Percentiles rank a stretch among this genome's conserved stretches.
phyloP scores from a whole-genome alignment of 1,284 basidiomycete genomes.

The Cryptococcus sp. region DNA sequence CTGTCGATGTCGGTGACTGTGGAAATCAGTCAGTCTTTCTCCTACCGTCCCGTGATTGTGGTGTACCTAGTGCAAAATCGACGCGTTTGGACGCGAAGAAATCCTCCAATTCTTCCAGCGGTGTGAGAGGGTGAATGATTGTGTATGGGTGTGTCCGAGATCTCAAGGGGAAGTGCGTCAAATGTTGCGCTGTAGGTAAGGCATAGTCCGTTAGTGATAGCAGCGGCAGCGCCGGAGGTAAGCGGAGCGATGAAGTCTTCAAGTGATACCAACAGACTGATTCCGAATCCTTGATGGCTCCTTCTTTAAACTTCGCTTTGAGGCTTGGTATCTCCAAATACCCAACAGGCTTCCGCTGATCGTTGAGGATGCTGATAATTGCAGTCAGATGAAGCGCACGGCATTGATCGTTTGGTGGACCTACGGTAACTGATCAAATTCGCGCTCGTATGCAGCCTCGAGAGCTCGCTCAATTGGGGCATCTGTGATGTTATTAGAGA shows the following conservation, averaged over 20 bases:
- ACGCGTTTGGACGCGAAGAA: constrained; percentile 65
- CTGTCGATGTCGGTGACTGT: constrained; percentile 76
- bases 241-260: neutral
- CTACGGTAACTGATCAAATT: constrained; percentile 87
- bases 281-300: constrained; percentile 62
- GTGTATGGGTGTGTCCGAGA: constrained; percentile 64
- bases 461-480: constrained; percentile 73
- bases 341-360: constrained; percentile 70
- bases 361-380: constrained; percentile 67
- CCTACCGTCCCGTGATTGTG: too few relatives aligned
- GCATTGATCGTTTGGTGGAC: constrained; percentile 26
- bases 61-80: constrained; percentile 73
- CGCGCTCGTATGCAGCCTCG: constrained; percentile 82
- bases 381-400: constrained; percentile 1
- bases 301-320: constrained; percentile 75
- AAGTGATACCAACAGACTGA: constrained; percentile 57
- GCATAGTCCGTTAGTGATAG: constrained; percentile 1
- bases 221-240: neutral
- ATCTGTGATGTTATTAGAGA: constrained; percentile 18
- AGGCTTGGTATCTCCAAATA: constrained; percentile 75
- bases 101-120: constrained; percentile 71
- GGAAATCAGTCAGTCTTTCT: neutral
- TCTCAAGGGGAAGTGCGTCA: constrained; percentile 73
- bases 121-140: constrained; percentile 74
- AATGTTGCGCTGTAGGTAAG: constrained; percentile 61